phyloP scores from a whole-genome alignment of 306 rosid genomes.

The Quillaja saponaria region DNA sequence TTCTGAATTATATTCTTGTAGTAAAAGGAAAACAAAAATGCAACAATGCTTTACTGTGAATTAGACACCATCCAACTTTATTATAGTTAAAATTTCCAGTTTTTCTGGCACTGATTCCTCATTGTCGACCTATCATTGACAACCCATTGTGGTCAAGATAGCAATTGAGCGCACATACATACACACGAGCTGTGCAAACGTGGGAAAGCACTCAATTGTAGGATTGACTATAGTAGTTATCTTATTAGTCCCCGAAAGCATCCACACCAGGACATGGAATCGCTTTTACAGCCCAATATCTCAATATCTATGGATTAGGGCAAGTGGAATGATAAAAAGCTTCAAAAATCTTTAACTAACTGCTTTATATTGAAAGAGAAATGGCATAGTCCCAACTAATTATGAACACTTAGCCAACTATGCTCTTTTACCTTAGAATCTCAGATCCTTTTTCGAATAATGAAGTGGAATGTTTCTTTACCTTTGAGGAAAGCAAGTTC shows the following conservation, averaged over 20 bases:
- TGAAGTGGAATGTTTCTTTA: conserved; percentile 41
- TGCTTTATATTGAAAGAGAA: conserved; percentile 19
- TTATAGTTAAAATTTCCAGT: too few relatives aligned
- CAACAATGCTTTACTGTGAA: too few relatives aligned
- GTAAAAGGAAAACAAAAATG: too few relatives aligned
- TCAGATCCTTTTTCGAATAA: conserved; percentile 32
- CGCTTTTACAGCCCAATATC: conserved; percentile 43
- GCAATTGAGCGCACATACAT: conserved; percentile 48
- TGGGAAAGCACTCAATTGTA: conserved; percentile 40
- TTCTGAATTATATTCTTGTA: too few relatives aligned
- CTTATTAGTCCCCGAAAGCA: conserved; percentile 23
- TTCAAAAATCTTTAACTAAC: conserved; percentile 19
- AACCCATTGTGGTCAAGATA: conserved; percentile 37
- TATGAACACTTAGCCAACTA: conserved; percentile 39
- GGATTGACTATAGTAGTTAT: conserved; percentile 4
- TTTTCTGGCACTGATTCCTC: conserved; percentile 77
- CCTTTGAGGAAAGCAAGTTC: conserved; percentile 43
- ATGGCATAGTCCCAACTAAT: conserved; percentile 34
- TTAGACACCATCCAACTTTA: too few relatives aligned
- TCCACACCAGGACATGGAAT: conserved; percentile 67
- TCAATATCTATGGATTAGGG: conserved; percentile 23
- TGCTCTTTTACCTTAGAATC: conserved; percentile 44
- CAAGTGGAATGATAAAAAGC: conserved; percentile 46
- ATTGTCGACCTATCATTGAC: conserved; percentile 37
- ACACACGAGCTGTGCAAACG: conserved; percentile 43